Evolutionary conservation across 169 alveolate genomes (phyloP).

Genomic region (Plasmodium gallinaceum): DNA sequence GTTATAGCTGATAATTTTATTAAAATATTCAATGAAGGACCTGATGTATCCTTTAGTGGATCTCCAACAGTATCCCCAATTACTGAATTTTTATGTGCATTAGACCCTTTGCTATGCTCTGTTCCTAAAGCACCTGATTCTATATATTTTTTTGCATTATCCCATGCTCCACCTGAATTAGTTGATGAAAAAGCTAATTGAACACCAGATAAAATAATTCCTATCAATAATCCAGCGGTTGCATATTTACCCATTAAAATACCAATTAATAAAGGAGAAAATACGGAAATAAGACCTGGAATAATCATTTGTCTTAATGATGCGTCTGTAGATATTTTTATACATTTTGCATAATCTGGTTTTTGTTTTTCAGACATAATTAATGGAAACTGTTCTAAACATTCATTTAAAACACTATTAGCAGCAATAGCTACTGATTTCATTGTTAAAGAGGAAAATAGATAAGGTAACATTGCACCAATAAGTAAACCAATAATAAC

Average conservation of each 20-base stretch:
- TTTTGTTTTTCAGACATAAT: slow-evolving; percentile 83
- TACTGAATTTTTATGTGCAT: slow-evolving; percentile 90
- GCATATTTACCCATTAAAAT: slow-evolving; percentile 88
- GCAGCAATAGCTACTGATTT: slow-evolving; percentile 94
- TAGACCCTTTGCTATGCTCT: slow-evolving; percentile 81
- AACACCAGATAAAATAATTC: slow-evolving; percentile 92
- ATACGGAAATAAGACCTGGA: slow-evolving; percentile 90
- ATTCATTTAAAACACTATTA: slow-evolving; percentile 89
- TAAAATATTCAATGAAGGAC: slow-evolving; percentile 92
- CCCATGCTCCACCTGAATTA: slow-evolving; percentile 95
- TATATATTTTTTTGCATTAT: slow-evolving; percentile 91
- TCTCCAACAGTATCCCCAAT: slow-evolving; percentile 96
- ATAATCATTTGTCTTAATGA: slow-evolving; percentile 91
- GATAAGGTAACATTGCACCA: slow-evolving; percentile 94
- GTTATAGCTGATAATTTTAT: slow-evolving; percentile 90
- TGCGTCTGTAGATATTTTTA: slow-evolving; percentile 89
- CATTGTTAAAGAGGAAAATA: slow-evolving; percentile 93
- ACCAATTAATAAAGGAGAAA: slow-evolving; percentile 89
- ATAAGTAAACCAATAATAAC: slow-evolving; percentile 87
- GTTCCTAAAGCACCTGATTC: slow-evolving; percentile 87
- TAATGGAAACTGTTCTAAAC: slow-evolving; percentile 89
- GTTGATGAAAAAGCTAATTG: slow-evolving; percentile 91
- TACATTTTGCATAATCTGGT: slow-evolving; percentile 91
- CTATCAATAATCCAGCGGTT: slow-evolving; percentile 93
- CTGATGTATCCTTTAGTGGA: slow-evolving; percentile 96